Base-by-base conservation (phyloP, 176 grass and related monocot species). In the Musa beccarii region DNA sequence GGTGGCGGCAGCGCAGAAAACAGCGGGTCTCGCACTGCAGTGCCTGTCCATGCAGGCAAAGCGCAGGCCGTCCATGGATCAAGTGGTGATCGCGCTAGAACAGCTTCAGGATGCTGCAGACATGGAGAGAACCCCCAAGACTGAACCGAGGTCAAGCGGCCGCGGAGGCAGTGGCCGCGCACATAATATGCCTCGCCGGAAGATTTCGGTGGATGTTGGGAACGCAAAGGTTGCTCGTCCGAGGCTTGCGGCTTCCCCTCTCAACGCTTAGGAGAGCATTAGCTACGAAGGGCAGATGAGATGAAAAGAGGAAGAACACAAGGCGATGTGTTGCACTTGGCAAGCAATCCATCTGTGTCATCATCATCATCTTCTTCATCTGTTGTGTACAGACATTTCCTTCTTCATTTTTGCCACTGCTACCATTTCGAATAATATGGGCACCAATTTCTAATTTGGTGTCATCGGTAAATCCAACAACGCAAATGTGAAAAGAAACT, bases 41-140 rank as follows among this genome's bases (percentile, higher is more conserved):
- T 70, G 68, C 17, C 68, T 70, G 20, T 70, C 43, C 43, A n/a
- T 70, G 8, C 43, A 70, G 19, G 68, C 68, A 11, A 70, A 51
- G 49, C 2, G 51, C 16, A 70, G 68, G 43, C 68, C 68, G 3
- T 21, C 68, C 29, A 70, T 70, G 68, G 68, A 70, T 51, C 68
- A 70, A 50, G 34, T 70, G 49, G 68, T 70, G 43, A n/a, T 9
- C 20, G 29, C 68, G 0, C 21, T 70, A 4, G 34, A 50, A 10
- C 68, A 70, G 43, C 43, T 51, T 19, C 68, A 70, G 17, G 68
- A 70, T 3, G 34, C 43, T 19, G 13, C n/a, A 21, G 68, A 51
- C 68, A 21, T 51, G 0, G 67, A 9, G 23, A 69, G 67, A 20
- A 69, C 12, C 23, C 34, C 34, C 1, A 49, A 49, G 67, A 49